Base-by-base conservation (phyloP, 148 eudicot species). In the Salicornia ramosissima region DNA sequence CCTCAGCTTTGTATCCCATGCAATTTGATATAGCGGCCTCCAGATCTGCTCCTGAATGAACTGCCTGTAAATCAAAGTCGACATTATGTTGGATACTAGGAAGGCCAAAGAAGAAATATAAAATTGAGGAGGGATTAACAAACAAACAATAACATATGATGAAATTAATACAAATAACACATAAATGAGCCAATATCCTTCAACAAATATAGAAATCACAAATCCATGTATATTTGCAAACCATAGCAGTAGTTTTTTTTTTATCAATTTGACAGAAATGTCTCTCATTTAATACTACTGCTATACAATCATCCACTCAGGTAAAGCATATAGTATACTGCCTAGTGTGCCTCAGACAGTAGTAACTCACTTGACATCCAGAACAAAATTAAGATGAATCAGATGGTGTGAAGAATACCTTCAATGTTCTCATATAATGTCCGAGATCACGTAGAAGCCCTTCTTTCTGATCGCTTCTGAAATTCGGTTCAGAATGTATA, bases 21-120 rank as follows among this genome's bases (percentile, higher is more conserved):
- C 96, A 88, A 75, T 87, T 94, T 28, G 88, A 69, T 46, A 87
- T 77, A 67, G 99, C 91, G 24, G 99, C 91, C 74, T 94, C 99
- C 60, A 94, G 90, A 87, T 94, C 97, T 69, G 99, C 99, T 31
- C 99, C 97, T 70, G 99, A 94, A 87, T 94, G 99, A 81, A 94
- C 99, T 62, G 97, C 99, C 99, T 94, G 83, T 78, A 75, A 40
- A 71, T 71, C 68, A 28, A 69, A 72, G 25, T 29, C 51, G 43
- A 71, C 36, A 31, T n/a, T 18, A 51, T 28, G n/a, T 22, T n/a
- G 1, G 8, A 21, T 36, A n/a, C n/a, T n/a, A 52, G 16, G 6
- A n/a, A 14, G 30, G 25, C 19, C 57, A 45, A 53, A 49, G 51
- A 50, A 34, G 0, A 31, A 11, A 15, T 18, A 45, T 6, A 28